Conservation (phyloP, 2,329 filamentous ascomycete species). For the Botryotinia narcissicola region DNA sequence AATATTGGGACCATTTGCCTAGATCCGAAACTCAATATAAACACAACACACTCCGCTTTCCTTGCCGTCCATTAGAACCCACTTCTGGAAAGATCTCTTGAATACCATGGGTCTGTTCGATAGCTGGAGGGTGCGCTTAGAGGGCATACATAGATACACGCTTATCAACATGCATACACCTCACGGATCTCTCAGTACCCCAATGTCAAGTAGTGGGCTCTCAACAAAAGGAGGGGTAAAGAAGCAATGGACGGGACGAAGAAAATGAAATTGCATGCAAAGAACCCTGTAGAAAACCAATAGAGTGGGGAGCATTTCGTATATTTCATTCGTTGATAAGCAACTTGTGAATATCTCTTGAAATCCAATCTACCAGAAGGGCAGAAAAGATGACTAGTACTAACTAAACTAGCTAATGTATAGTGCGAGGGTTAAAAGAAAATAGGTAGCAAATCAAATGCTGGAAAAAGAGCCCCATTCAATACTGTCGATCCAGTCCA, state of each 20-base stretch:
- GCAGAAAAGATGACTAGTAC: neutral
- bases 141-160: neutral
- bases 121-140: neutral
- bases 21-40: neutral
- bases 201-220: neutral
- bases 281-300: neutral
- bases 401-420: conserved; percentile 14
- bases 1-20: neutral
- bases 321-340: conserved; percentile 19
- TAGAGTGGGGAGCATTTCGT: conserved; percentile 8
- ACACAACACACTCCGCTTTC: neutral
- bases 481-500: neutral
- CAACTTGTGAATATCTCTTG: conserved; percentile 7
- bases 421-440: conserved; percentile 3
- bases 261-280: neutral
- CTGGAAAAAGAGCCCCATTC: conserved; percentile 6
- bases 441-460: conserved; percentile 2
- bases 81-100: neutral
- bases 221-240: neutral
- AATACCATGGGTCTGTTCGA: neutral
- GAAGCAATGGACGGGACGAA: neutral
- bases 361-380: conserved; percentile 9
- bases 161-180: neutral
- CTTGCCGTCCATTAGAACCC: neutral
- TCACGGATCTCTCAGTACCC: neutral